These are phyloP conservation scores for Trichoderma oligosporum DNA, from an alignment of 2,329 filamentous ascomycete species.

Conservation along the genomic window DNA sequence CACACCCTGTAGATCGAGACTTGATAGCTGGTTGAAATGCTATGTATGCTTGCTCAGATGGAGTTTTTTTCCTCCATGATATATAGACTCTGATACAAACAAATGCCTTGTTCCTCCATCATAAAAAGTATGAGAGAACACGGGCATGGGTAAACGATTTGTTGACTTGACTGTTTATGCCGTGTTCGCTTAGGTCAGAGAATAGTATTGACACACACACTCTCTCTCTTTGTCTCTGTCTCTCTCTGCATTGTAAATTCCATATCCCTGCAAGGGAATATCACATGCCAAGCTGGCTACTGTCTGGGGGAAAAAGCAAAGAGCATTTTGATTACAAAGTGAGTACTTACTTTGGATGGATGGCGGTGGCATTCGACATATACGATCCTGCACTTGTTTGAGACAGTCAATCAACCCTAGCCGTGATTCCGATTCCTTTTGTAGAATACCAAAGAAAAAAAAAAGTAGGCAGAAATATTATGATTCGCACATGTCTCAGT, in stretches of 20 bases:
- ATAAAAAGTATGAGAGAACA: background rate
- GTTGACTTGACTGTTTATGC: no score
- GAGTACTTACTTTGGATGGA: no score
- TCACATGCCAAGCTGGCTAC: background rate
- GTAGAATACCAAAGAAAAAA: background rate
- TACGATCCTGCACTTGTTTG: slow-evolving; percentile 6
- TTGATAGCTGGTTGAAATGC: background rate
- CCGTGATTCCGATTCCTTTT: background rate
- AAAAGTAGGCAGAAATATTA: no score
- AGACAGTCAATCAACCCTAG: slow-evolving; percentile 1
- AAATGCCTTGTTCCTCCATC: background rate
- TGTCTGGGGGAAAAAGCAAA: background rate
- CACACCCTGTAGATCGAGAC: background rate
- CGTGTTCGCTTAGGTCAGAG: no score
- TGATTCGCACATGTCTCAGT: background rate
- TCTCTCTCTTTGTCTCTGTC: no score
- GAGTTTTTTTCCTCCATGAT: no score
- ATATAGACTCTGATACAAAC: background rate
- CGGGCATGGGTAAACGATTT: background rate
- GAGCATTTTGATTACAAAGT: background rate
- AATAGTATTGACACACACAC: no score
- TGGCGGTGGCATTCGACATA: background rate
- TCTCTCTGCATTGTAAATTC: background rate
- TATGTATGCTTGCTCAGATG: background rate
- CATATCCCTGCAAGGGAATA: background rate